phyloP scores from a whole-genome alignment of 257 asterid genomes.

The Nicotiana tomentosiformis region DNA sequence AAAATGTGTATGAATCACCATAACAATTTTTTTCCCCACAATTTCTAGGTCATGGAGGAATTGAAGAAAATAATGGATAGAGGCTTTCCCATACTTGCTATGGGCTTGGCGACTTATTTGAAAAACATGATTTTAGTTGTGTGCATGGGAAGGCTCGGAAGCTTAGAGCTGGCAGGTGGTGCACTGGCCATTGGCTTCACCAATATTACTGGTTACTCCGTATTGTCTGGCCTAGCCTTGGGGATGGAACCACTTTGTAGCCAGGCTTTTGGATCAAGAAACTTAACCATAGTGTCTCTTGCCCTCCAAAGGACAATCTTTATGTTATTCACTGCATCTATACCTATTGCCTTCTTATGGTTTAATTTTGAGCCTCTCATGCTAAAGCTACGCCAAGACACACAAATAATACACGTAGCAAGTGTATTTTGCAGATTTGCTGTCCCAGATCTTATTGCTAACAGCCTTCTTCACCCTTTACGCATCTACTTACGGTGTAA shows the following conservation, averaged over 20 bases:
- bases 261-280: constrained; percentile 88
- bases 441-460: constrained; percentile 77
- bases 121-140: constrained; percentile 79
- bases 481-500: constrained; percentile 80
- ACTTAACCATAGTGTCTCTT: constrained; percentile 39
- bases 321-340: constrained; percentile 56
- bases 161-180: constrained; percentile 91
- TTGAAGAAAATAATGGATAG: constrained; percentile 52
- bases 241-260: constrained; percentile 97
- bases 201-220: constrained; percentile 90
- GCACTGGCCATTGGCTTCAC: constrained; percentile 96
- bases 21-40: neutral
- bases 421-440: constrained; percentile 62
- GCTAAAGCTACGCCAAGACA: constrained; percentile 79
- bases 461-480: constrained; percentile 74
- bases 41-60: constrained; percentile 62
- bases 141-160: constrained; percentile 90
- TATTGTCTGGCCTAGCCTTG: constrained; percentile 79
- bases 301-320: constrained; percentile 63
- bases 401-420: constrained; percentile 56
- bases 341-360: constrained; percentile 79
- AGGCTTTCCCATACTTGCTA: constrained; percentile 65
- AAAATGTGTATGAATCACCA: constrained; percentile 9
- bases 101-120: constrained; percentile 72
- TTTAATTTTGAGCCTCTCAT: constrained; percentile 67